phyloP scores from a whole-genome alignment of 176 grass and related monocot genomes.

The Musa itinerans region DNA sequence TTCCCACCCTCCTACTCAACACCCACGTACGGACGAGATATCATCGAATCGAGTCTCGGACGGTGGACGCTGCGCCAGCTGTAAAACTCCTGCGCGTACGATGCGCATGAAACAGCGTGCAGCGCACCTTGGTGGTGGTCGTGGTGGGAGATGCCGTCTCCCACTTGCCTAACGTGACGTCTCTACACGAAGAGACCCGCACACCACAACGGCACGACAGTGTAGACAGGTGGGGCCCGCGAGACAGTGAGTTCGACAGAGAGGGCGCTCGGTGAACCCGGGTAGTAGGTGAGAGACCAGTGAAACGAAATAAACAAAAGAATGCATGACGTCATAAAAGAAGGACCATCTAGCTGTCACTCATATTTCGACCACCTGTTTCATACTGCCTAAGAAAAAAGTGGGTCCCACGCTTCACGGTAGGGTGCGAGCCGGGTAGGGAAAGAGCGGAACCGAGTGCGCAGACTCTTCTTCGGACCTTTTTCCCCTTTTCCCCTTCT shows the following conservation, averaged over 20 bases:
- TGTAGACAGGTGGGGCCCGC: neutral
- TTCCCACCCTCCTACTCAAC: too few relatives aligned
- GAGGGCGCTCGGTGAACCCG: neutral
- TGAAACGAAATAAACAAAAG: too few relatives aligned
- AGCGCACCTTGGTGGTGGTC: neutral
- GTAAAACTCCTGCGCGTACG: neutral
- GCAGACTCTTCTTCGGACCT: neutral
- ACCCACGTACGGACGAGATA: neutral
- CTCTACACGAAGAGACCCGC: fast-evolving
- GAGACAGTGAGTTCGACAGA: neutral
- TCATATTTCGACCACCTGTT: neutral
- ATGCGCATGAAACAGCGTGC: neutral
- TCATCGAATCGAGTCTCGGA: neutral
- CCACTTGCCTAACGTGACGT: neutral
- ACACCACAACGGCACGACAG: neutral
- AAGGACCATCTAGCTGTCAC: neutral
- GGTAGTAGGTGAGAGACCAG: too few relatives aligned
- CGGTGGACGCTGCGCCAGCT: neutral
- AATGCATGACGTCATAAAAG: neutral
- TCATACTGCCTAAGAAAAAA: neutral
- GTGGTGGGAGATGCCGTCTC: neutral
- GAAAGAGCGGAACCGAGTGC: too few relatives aligned
- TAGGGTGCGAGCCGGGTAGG: neutral
- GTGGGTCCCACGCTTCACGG: neutral
- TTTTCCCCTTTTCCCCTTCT: neutral